Percentiles rank a stretch among this genome's conserved stretches.
These are phyloP conservation scores for Sporisorium exsertum DNA, from an alignment of 1,284 basidiomycete species.

Conservation along the genomic window DNA sequence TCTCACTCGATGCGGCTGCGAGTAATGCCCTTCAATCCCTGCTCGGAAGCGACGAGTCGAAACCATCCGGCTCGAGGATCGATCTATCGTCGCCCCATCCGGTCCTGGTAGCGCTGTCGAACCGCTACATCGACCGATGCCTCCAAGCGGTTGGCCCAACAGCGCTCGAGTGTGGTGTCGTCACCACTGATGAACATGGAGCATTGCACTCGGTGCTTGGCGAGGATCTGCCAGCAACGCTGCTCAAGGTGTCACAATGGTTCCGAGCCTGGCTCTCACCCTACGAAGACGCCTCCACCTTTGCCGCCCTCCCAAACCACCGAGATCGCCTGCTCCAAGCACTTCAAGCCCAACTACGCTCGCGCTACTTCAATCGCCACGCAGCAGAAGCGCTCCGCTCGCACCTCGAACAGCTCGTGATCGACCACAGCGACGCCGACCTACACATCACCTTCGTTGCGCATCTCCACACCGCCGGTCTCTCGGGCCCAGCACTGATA, in stretches of 20 bases:
- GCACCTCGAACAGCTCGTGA: slow-evolving; percentile 23
- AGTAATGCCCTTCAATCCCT: slow-evolving; percentile 5
- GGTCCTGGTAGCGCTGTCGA: slow-evolving; percentile 28
- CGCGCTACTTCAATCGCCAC: slow-evolving; percentile 8
- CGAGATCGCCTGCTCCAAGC: slow-evolving; percentile 9
- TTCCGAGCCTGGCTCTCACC: slow-evolving; percentile 37
- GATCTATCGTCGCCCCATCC: slow-evolving; percentile 22
- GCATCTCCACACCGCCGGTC: slow-evolving; percentile 23
- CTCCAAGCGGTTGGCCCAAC: not conserved
- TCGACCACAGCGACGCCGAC: slow-evolving; percentile 7
- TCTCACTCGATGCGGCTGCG: slow-evolving; percentile 2
- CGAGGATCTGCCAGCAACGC: slow-evolving; percentile 10
- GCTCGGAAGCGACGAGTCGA: slow-evolving; percentile 6
- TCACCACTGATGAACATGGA: not conserved
- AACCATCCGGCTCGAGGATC: slow-evolving; percentile 28
- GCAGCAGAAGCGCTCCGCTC: slow-evolving; percentile 15
- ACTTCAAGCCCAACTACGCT: slow-evolving; percentile 27
- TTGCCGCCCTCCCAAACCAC: slow-evolving; percentile 8
- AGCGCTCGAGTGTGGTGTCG: slow-evolving; percentile 8
- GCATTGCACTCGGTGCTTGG: not conserved
- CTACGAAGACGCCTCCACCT: slow-evolving; percentile 20
- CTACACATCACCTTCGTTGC: slow-evolving; percentile 23
- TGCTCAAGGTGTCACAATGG: slow-evolving; percentile 19
- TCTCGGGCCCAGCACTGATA: slow-evolving; percentile 24
- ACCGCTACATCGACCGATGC: slow-evolving; percentile 27